Evolutionary conservation across 768 basidiomycete species (phyloP).

Genomic region (Suillus brevipes): DNA sequence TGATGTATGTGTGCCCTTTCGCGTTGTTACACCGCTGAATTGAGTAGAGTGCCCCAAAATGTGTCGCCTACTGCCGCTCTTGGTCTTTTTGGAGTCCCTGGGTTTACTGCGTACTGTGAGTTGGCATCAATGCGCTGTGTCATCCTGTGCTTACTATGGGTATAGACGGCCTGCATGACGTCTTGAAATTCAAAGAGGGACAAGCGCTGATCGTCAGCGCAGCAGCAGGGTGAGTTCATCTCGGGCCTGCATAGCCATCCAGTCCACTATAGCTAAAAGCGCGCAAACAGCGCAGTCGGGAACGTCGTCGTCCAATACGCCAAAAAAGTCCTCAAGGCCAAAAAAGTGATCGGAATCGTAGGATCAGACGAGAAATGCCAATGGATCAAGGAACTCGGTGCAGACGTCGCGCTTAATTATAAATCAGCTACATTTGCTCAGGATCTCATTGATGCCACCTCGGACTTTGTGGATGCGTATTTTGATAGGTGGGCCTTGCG

Average conservation of each 20-base stretch:
- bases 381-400: not conserved
- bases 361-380: not conserved
- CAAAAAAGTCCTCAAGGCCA: not conserved
- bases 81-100: not conserved
- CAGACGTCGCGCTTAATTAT: not conserved
- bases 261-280: not conserved
- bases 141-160: not conserved
- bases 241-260: not conserved
- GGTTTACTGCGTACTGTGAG: not conserved
- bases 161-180: not conserved
- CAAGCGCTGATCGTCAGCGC: not conserved
- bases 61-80: not conserved
- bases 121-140: not conserved
- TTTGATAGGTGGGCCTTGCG: not conserved
- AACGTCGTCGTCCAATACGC: not conserved
- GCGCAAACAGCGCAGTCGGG: not conserved
- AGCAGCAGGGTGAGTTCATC: not conserved
- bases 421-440: not conserved
- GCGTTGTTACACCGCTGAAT: not conserved
- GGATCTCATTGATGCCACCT: not conserved
- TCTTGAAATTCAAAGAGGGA: not conserved
- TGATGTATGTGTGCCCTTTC: not conserved
- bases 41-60: not conserved
- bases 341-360: not conserved
- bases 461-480: not conserved